Evolutionary conservation across 768 basidiomycete genomes (phyloP).

Genomic region (Dentipellis sp.): DNA sequence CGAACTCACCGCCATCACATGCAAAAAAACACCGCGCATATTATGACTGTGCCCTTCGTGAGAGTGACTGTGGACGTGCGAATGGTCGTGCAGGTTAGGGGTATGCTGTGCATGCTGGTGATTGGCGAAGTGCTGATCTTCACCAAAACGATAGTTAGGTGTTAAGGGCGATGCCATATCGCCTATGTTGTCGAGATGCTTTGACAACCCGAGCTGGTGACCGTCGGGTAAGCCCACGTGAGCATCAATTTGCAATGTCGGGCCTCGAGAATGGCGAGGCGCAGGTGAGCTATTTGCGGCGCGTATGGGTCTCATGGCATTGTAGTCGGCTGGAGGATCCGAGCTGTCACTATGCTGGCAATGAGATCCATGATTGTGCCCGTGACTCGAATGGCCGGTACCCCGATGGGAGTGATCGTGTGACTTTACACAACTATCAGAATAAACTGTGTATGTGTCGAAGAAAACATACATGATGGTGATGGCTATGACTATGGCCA

Average conservation of each 20-base stretch:
- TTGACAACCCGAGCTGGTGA: too few species aligned
- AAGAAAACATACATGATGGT: constrained; percentile 2
- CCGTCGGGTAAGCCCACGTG: constrained; percentile 11
- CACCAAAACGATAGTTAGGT: constrained; percentile 49
- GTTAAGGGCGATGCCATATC: constrained; percentile 32
- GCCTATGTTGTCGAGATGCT: constrained; percentile 8
- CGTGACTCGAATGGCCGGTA: constrained; percentile 9
- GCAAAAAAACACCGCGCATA: constrained; percentile 97
- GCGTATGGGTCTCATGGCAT: constrained; percentile 11
- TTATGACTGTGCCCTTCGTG: constrained; percentile 93
- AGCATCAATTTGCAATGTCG: constrained; percentile 9
- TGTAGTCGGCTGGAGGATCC: constrained; percentile 22
- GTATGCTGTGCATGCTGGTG: constrained; percentile 30
- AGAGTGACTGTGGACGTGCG: constrained; percentile 34
- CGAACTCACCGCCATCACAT: constrained; percentile 76
- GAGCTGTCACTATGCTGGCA: not conserved
- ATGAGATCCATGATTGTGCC: constrained; percentile 8
- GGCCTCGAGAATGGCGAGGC: constrained; percentile 16
- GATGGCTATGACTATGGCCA: constrained; percentile 11
- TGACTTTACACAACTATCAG: too few species aligned
- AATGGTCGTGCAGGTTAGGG: constrained; percentile 42
- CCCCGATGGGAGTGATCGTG: too few species aligned
- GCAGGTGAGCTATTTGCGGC: constrained; percentile 8
- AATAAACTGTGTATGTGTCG: not conserved
- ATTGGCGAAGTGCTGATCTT: constrained; percentile 41